These are phyloP conservation scores for Aspergillus indologenus DNA, from an alignment of 495 filamentous ascomycete species.

Conservation along the genomic window DNA sequence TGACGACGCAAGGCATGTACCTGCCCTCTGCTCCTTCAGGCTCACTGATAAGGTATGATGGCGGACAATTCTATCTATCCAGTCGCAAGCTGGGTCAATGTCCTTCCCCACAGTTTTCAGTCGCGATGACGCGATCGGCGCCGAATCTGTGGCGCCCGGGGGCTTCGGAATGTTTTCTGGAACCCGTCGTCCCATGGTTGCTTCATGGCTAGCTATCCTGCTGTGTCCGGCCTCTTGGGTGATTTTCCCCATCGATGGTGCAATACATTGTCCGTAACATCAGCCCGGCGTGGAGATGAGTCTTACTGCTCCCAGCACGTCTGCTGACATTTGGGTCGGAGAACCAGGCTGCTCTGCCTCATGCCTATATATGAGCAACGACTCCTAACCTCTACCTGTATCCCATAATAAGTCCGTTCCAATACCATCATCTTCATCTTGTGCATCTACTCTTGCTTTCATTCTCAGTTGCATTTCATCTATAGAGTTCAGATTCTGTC, in stretches of 20 bases:
- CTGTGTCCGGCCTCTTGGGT: conserved; percentile 19
- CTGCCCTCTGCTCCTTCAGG: background rate
- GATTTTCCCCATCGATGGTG: conserved; percentile 33
- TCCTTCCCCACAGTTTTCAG: background rate
- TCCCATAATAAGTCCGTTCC: background rate
- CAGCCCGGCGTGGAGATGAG: conserved; percentile 9
- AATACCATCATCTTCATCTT: background rate
- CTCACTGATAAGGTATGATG: no score
- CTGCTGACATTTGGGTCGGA: background rate
- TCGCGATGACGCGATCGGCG: conserved; percentile 4
- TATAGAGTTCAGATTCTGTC: background rate
- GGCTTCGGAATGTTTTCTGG: conserved; percentile 2
- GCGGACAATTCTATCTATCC: no score
- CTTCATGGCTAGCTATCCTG: background rate
- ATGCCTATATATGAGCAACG: background rate
- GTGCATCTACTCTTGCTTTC: background rate
- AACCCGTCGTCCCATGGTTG: background rate
- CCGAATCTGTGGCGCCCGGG: conserved; percentile 1
- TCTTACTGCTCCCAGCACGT: background rate
- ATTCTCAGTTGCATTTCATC: background rate
- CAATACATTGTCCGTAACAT: conserved; percentile 20
- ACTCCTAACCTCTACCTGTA: background rate
- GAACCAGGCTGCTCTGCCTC: background rate
- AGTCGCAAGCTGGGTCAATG: background rate
- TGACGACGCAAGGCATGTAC: background rate